Base-by-base conservation (phyloP, 768 basidiomycete species). In the Pleurotus giganteus region DNA sequence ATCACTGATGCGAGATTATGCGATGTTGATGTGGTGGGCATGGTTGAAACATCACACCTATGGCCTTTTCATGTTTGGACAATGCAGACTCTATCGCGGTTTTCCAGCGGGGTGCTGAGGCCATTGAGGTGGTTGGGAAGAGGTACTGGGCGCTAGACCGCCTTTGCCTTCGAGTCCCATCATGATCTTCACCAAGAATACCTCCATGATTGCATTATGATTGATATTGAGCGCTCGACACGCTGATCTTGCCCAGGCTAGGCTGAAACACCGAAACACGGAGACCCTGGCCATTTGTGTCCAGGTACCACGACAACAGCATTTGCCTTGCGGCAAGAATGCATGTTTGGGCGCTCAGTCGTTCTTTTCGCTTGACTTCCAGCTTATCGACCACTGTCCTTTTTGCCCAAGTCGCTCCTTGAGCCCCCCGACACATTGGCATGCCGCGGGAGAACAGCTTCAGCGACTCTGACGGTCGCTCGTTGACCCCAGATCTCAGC, bases 391-490 rank as follows among this genome's bases (percentile, higher is more conserved):
- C 11, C 8, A 7, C 32, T 34, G 32, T 34, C 32, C 15, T 34
- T 34, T 15, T 7, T 34, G 32, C 32, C 32, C 32, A 34, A 34
- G 34, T 24, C 21, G 34, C 39, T 15, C 56, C 53, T 15, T 7
- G 6, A 36, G 5, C 3, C 27, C 32, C 4, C 34, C 29, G 8
- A 37, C 36, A n/a, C n/a, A n/a, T n/a, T n/a, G n/a, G n/a, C n/a
- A 85, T 86, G 85, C 81, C 85, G 43, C 76, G 84, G 53, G 82
- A 84, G 63, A 85, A 86, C 69, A 85, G 84, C 67, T 78, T 85
- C 69, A 76, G 74, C 59, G 85, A 88, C 66, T 82, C 82, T 31
- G 84, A 83, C 27, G 82, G 83, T 21, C 77, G 84, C 24, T 86
- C 85, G 7, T 69, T 87, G 50, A 86, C 85, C 4, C 83, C 85